Evolutionary conservation across 331 rosid species (phyloP), one percentile per base, ranked within the genome.

Genomic region (Acacia concinna): DNA sequence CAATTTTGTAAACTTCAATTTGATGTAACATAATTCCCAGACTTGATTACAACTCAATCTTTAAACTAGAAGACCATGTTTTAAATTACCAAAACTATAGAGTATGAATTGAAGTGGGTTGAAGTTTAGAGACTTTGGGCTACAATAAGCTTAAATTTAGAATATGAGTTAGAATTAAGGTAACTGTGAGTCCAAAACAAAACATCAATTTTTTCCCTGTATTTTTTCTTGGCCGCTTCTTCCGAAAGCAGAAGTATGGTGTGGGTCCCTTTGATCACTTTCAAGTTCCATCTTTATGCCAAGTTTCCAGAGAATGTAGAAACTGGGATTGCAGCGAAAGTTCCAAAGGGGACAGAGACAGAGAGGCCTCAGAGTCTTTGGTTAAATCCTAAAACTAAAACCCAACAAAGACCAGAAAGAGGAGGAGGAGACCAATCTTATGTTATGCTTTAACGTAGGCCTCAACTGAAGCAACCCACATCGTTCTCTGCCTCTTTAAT

Each of bases 321-420:
- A 60, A 43, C 13, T 68, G 23, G 40, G 65, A 44, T 43, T 75
- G 51, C 46, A 37, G 9, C 34, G 56, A 47, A 70, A 44, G 9
- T 1, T 71, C n/a, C 68, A 76, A 38, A 51, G 49, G 38, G 37
- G 46, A 75, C 81, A 70, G 49, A 69, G 47, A 28, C 1, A 38
- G 73, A 49, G 8, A 74, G 63, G 21, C 84, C 21, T 0, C 10
- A 40, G 38, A 41, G 47, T 54, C 79, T 14, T 8, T 27, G 15
- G 20, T 23, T 57, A 25, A 25, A 57, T 57, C 6, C 32, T 10
- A 3, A 59, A 54, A 32, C 57, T 18, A 18, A 49, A 49, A 49
- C 57, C 57, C 10, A 49, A 57, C 23, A 49, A 57, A 37, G 60
- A 38, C 59, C 83, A 64, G 56, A 11, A 21, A 25, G 78, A 78